Conservation (phyloP, 139 green algal genomes). For the Astrephomene gubernaculifera region DNA sequence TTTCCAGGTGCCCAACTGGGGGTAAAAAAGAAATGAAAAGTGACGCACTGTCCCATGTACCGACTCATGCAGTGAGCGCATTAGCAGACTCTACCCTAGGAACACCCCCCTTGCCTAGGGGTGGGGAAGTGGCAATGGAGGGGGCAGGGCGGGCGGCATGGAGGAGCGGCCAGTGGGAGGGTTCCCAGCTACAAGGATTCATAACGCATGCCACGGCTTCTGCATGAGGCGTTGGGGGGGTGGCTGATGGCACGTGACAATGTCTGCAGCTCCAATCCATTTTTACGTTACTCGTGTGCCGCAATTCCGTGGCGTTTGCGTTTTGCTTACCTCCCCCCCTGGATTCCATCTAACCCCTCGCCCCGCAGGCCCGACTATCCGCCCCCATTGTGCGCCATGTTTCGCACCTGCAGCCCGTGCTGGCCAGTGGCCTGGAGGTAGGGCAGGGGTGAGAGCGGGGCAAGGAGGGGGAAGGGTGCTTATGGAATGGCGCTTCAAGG, state of each 20-base stretch:
- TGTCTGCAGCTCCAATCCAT: neutral
- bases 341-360: neutral
- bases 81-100: neutral
- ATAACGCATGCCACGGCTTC: too few relatives aligned
- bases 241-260: neutral
- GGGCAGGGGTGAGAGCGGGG: too few relatives aligned
- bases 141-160: neutral
- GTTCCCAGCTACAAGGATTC: neutral
- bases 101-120: neutral
- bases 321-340: neutral
- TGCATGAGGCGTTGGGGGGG: neutral
- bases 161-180: neutral
- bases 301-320: neutral
- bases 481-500: too few relatives aligned
- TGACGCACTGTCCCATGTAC: neutral
- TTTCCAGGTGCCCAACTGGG: neutral
- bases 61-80: neutral
- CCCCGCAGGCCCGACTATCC: neutral
- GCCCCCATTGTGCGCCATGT: neutral
- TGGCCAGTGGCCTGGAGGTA: conserved; percentile 25
- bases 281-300: neutral
- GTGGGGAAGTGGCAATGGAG: neutral
- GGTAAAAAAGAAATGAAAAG: neutral
- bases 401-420: conserved; percentile 10
- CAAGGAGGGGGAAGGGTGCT: too few relatives aligned